Percentiles rank a stretch among this genome's conserved stretches.
Conservation (phyloP, 257 asterid species). For the Datura wrightii region DNA sequence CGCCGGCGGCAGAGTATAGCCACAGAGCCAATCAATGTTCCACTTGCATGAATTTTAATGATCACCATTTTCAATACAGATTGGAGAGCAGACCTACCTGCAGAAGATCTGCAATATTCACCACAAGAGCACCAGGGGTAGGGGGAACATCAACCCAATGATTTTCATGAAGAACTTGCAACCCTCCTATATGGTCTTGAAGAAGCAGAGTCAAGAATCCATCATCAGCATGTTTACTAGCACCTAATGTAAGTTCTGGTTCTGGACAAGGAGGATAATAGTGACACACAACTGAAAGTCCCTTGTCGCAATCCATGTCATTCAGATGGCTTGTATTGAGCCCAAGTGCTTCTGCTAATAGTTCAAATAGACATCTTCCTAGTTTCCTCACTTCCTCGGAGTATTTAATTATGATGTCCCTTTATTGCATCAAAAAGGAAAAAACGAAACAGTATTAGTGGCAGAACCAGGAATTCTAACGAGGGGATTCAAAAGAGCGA, state of each 20-base stretch:
- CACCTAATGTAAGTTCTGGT: slow-evolving; percentile 24
- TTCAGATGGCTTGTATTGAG: slow-evolving; percentile 5
- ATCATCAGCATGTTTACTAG: slow-evolving; percentile 28
- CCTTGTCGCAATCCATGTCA: slow-evolving; percentile 20
- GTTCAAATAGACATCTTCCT: not conserved
- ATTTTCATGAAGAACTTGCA: slow-evolving; percentile 28
- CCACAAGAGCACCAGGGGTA: slow-evolving; percentile 17
- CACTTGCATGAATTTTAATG: not conserved
- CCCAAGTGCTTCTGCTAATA: slow-evolving; percentile 32
- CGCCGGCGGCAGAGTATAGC: not conserved
- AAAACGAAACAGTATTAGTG: not conserved
- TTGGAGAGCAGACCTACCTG: not conserved
- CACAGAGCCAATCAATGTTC: not conserved
- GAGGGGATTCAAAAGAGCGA: not conserved
- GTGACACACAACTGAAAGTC: slow-evolving; percentile 13
- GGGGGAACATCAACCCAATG: slow-evolving; percentile 33
- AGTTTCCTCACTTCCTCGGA: slow-evolving; percentile 29
- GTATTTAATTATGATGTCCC: slow-evolving; percentile 28
- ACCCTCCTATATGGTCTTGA: slow-evolving; percentile 25
- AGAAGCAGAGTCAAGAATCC: slow-evolving; percentile 30
- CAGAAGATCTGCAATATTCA: slow-evolving; percentile 14
- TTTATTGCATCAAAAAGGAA: not conserved
- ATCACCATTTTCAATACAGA: not conserved
- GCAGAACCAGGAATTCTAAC: not conserved
- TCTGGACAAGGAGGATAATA: slow-evolving; percentile 34